These are phyloP conservation scores for Kuraishia ogatae DNA, from an alignment of 805 yeast species.

Conservation along the genomic window DNA sequence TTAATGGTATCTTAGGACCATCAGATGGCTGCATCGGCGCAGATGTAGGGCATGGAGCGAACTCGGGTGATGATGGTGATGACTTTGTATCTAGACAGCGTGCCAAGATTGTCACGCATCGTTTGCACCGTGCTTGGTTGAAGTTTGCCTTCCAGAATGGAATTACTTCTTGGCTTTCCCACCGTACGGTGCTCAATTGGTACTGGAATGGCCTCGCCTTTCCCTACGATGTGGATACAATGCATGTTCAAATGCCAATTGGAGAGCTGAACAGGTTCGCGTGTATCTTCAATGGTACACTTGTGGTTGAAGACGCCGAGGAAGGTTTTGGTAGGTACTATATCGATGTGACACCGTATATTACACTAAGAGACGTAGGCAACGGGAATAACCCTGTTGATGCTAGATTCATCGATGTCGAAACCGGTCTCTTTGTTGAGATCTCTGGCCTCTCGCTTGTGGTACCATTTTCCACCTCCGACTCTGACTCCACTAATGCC, in stretches of 20 bases:
- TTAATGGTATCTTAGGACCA: slow-evolving; percentile 17
- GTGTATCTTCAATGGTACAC: slow-evolving; percentile 36
- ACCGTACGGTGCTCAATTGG: slow-evolving; percentile 57
- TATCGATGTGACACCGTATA: slow-evolving; percentile 31
- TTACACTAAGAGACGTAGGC: slow-evolving; percentile 37
- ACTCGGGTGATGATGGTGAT: not conserved
- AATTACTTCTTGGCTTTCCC: slow-evolving; percentile 51
- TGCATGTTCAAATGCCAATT: slow-evolving; percentile 55
- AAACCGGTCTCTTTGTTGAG: slow-evolving; percentile 63
- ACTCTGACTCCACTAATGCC: slow-evolving; percentile 21
- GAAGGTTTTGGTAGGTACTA: slow-evolving; percentile 21
- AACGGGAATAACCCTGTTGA: slow-evolving; percentile 50
- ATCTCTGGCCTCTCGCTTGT: slow-evolving; percentile 52
- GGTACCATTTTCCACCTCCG: not conserved
- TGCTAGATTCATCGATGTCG: slow-evolving; percentile 64
- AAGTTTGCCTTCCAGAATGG: slow-evolving; percentile 34
- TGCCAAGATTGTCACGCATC: slow-evolving; percentile 30
- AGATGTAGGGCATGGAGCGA: not conserved
- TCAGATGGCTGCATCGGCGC: not conserved
- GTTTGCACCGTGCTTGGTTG: slow-evolving; percentile 45
- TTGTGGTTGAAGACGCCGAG: slow-evolving; percentile 34
- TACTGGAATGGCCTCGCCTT: slow-evolving; percentile 48
- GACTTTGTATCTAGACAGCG: slow-evolving; percentile 13
- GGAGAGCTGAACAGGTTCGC: slow-evolving; percentile 33
- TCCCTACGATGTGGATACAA: slow-evolving; percentile 53